A percentile compares a stretch with the other conserved stretches of the same genome.
These are phyloP conservation scores for Aphanomyces euteiches DNA, from an alignment of 352 stramenopile species.

Conservation along the genomic window DNA sequence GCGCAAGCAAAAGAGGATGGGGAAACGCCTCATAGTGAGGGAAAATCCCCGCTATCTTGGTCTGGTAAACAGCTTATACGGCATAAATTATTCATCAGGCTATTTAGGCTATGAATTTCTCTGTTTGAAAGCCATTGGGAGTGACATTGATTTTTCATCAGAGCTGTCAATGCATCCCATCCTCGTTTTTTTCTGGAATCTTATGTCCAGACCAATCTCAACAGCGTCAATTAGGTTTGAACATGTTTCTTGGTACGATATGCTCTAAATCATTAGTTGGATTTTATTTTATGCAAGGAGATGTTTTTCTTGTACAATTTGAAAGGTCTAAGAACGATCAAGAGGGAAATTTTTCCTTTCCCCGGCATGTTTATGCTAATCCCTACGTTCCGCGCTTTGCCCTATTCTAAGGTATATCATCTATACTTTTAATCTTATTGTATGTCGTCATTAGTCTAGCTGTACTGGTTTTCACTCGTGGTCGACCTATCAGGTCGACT, in stretches of 20 bases:
- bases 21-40: not conserved
- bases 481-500: not conserved
- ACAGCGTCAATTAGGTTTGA: constrained; percentile 5
- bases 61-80: not conserved
- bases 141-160: too few relatives aligned
- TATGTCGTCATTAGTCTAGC: not conserved
- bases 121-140: too few relatives aligned
- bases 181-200: not conserved
- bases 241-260: not conserved
- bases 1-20: not conserved
- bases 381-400: not conserved
- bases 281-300: not conserved
- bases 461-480: not conserved
- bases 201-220: not conserved
- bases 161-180: not conserved
- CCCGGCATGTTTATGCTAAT: constrained; percentile 8
- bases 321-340: not conserved
- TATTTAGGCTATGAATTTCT: too few relatives aligned
- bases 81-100: too few relatives aligned
- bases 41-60: not conserved
- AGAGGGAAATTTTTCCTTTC: not conserved
- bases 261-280: not conserved
- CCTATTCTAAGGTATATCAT: not conserved
- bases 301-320: not conserved
- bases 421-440: not conserved